Evolutionary conservation across 108 stramenopile genomes (phyloP).

Genomic region (Nitzschia sp.): DNA sequence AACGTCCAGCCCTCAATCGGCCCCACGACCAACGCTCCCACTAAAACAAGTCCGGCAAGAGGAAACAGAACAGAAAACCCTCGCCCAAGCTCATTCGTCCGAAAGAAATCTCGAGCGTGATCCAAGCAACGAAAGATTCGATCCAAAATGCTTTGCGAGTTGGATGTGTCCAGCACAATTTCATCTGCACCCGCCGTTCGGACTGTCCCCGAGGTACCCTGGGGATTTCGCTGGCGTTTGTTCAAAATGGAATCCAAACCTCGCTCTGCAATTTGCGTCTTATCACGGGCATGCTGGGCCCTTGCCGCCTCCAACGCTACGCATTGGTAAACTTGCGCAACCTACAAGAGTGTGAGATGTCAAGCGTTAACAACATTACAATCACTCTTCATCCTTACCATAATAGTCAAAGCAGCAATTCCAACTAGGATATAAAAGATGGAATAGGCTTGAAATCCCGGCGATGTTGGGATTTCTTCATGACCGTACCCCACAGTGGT

Average conservation of each 20-base stretch:
- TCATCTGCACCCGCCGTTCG: slow-evolving; percentile 6
- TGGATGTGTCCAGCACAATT: slow-evolving; percentile 7
- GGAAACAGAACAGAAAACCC: slow-evolving; percentile 71
- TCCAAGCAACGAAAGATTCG: slow-evolving; percentile 34
- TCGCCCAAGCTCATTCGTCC: slow-evolving; percentile 58
- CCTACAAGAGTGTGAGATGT: slow-evolving; percentile 1
- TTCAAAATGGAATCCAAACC: slow-evolving; percentile 15
- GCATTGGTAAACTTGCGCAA: slow-evolving; percentile 80
- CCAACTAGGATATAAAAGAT: slow-evolving; percentile 74
- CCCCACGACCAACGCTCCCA: slow-evolving; percentile 76
- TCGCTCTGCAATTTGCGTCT: slow-evolving; percentile 29
- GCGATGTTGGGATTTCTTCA: slow-evolving; percentile 62
- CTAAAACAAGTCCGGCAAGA: slow-evolving; percentile 66
- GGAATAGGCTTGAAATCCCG: slow-evolving; percentile 71
- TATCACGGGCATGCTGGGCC: slow-evolving; percentile 55
- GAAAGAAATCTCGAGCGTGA: slow-evolving; percentile 48
- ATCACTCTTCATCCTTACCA: slow-evolving; percentile 36
- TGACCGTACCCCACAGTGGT: slow-evolving; percentile 88
- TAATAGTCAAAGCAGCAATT: slow-evolving; percentile 76
- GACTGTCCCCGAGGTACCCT: slow-evolving; percentile 3
- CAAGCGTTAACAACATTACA: neutral
- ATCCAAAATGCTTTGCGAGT: slow-evolving; percentile 23
- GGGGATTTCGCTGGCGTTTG: slow-evolving; percentile 7
- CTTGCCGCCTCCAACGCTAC: slow-evolving; percentile 75
- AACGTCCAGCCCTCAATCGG: slow-evolving; percentile 80